Evolutionary conservation across 305 asterid genomes (phyloP), one percentile per base, ranked within the genome.

Genomic region (Plantago coronopus): DNA sequence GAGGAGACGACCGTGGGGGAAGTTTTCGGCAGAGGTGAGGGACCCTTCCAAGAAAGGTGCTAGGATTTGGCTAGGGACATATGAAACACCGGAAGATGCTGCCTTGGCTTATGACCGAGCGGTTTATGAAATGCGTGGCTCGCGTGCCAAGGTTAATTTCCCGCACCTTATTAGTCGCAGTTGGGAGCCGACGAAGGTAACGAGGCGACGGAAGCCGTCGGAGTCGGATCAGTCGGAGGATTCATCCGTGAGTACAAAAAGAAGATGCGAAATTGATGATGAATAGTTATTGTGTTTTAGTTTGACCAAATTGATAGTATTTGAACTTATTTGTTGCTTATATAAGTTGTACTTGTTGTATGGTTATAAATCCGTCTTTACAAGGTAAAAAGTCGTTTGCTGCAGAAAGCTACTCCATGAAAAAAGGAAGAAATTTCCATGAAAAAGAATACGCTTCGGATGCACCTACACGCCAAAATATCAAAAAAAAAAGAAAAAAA

Each of bases 51-150:
- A 63, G 64, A 76, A 65, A 25, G 78, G 81, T 18, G 7, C 68
- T 20, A 72, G 81, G 19, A 1, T 66, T 67, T 76, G 81, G 81
- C 73, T 76, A 34, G 80, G 80, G 62, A 75, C 76, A 22, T 75
- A 71, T 48, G 76, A 51, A 65, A 75, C 74, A 54, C 58, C 80
- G 23, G 76, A 76, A 69, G 77, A 71, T 63, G 80, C 80, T 13
- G 80, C 80, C 1, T 40, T 76, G 65, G 80, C 80, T 47, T 76
- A 76, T 15, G 80, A 76, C 19, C 51, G 63, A 16, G 80, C 80
- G 27, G 80, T 75, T 8, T 76, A 64, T 2, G 49, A 68, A 27
- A 54, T 76, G 51, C 80, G 63, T 21, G 80, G 77, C 0, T 38
- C 74, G 0, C 65, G 69, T 18, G 80, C 80, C 7, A 57, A 60